Evolutionary conservation across 1,139 yeast species (phyloP), one percentile per base, ranked within the genome.

Genomic region (Lodderomyces margitis): DNA sequence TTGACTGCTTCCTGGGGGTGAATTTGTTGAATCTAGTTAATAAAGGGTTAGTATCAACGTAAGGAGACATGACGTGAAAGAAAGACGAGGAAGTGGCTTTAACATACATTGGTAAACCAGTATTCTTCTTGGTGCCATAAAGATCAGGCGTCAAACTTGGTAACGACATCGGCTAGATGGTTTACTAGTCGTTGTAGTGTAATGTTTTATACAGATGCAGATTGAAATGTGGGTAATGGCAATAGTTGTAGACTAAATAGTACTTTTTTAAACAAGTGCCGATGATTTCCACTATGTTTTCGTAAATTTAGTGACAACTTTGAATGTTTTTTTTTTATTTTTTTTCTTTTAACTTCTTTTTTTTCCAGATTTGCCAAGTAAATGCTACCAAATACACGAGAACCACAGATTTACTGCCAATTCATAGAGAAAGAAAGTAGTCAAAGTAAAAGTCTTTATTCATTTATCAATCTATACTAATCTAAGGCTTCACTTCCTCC

Each of bases 71-170:
- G 21, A 12, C 9, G 24, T 23, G 28, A 16, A 17, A 10, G 27
- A n/a, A n/a, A 21, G 23, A 21, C 4, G 11, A 21, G 24, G 21
- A 11, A 15, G 14, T 7, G 12, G 10, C 7, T 4, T 33, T 40
- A 46, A 65, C 66, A 46, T 69, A 70, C 61, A 68, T 61, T 42
- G 81, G 81, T 50, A 76, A 69, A 48, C 73, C 80, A 16, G 66
- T 55, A 56, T 68, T 70, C 59, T 70, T 71, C 21, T 41, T 43
- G 15, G 40, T 43, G 37, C 69, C 68, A 47, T 60, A 64, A 35
- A 62, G 56, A 47, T 65, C 66, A 40, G 60, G 47, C 41, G 46
- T 48, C 42, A 47, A 36, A 30, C 39, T 34, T 24, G 43, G 41
- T 20, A 42, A 36, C 27, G 47, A 41, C 47, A 44, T 44, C 32